phyloP scores from a whole-genome alignment of 371 early-diverging fungal species.

The Rhizomucor pusillus region DNA sequence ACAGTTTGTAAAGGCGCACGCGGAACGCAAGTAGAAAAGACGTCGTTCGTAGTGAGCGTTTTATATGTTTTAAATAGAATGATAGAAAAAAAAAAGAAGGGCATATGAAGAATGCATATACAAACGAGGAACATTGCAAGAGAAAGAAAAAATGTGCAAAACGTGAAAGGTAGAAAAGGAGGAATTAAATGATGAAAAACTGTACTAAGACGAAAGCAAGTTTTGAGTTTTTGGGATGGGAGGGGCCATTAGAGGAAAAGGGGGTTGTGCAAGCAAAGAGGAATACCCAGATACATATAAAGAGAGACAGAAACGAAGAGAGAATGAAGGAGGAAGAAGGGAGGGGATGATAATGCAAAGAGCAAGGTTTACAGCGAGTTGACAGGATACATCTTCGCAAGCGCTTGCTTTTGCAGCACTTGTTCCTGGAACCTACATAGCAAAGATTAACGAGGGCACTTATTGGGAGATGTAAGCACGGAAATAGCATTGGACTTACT shows the following conservation, averaged over 20 bases:
- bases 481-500: conserved; percentile 26
- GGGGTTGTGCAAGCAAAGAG: not conserved
- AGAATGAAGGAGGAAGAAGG: conserved; percentile 4
- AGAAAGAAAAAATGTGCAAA: not conserved
- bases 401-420: conserved; percentile 22
- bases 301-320: not conserved
- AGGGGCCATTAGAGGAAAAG: conserved; percentile 1
- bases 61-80: not conserved
- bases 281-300: not conserved
- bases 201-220: no score
- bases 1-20: conserved; percentile 59
- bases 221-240: not conserved
- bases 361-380: conserved; percentile 9
- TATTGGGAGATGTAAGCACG: not conserved
- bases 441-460: not conserved
- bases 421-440: conserved; percentile 21
- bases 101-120: conserved; percentile 12
- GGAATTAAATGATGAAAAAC: no score
- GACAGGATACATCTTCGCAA: conserved; percentile 22
- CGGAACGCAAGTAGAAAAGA: conserved; percentile 10
- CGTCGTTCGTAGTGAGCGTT: not conserved
- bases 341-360: conserved; percentile 7
- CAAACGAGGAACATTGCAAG: conserved; percentile 4
- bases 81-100: not conserved
- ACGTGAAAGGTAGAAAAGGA: no score